Percentiles rank a stretch among this genome's conserved stretches.
Evolutionary conservation across 768 basidiomycete genomes (phyloP).

Genomic region (Boletus tylopilopsis): DNA sequence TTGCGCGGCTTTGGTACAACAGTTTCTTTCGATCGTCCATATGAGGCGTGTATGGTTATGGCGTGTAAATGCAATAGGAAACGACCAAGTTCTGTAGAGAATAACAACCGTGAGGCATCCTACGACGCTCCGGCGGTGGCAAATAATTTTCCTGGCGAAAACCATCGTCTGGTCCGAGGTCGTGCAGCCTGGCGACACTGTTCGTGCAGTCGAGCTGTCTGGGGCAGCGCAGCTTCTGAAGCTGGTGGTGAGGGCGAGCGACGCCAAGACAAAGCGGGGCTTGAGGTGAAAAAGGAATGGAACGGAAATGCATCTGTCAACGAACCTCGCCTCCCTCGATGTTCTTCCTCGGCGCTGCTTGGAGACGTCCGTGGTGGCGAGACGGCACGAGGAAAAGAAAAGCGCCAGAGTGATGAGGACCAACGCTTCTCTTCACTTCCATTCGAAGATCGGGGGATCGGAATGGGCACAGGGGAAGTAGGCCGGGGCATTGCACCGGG

Average conservation of each 20-base stretch:
- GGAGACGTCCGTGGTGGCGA: constrained; percentile 27
- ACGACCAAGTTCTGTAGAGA: constrained; percentile 6
- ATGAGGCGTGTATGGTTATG: constrained; percentile 7
- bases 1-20: constrained; percentile 20
- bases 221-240: constrained; percentile 29
- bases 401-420: constrained; percentile 34
- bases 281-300: constrained; percentile 34
- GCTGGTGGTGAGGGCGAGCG: constrained; percentile 40
- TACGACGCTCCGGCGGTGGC: constrained; percentile 38
- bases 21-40: constrained; percentile 20
- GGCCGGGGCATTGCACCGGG: constrained; percentile 19
- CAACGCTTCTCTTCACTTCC: constrained; percentile 32
- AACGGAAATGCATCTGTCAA: constrained; percentile 46
- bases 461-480: constrained; percentile 29
- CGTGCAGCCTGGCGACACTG: constrained; percentile 33
- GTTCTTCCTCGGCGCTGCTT: constrained; percentile 19
- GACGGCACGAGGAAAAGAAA: constrained; percentile 32
- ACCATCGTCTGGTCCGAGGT: constrained; percentile 49
- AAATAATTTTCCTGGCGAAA: constrained; percentile 51
- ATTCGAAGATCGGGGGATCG: constrained; percentile 27
- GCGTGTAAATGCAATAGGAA: constrained; percentile 1
- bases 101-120: constrained; percentile 4
- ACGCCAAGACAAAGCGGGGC: constrained; percentile 32
- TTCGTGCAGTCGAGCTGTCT: constrained; percentile 27
- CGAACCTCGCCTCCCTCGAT: constrained; percentile 28